Conservation (phyloP, 345 rosid genomes). For the Zanthoxylum bungeanum region DNA sequence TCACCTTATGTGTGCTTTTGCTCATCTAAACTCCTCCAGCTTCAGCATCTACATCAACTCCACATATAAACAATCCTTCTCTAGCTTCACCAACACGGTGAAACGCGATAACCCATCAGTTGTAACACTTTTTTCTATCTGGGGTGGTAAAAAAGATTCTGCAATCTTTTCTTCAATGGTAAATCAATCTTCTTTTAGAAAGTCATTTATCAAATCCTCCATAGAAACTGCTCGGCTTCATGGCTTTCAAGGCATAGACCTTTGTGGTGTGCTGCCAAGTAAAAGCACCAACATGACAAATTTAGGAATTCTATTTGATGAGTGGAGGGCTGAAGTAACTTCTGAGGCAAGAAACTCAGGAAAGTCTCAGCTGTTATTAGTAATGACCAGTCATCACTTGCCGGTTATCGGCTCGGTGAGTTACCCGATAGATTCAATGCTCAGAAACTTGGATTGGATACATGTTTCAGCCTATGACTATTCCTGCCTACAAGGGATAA, state of each 20-base stretch:
- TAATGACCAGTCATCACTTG: slow-evolving; percentile 3
- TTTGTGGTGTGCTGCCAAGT: slow-evolving; percentile 15
- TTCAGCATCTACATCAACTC: slow-evolving; percentile 1
- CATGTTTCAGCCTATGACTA: slow-evolving; percentile 18
- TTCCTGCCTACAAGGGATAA: slow-evolving; percentile 23
- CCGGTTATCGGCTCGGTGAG: neutral
- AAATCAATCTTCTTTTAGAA: slow-evolving; percentile 6
- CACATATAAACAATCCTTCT: slow-evolving; percentile 11
- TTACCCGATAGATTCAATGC: slow-evolving; percentile 20
- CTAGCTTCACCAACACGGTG: slow-evolving; percentile 18
- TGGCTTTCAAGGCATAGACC: slow-evolving; percentile 33
- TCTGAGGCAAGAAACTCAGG: slow-evolving; percentile 15
- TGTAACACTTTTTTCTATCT: slow-evolving; percentile 13
- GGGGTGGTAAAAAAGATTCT: neutral
- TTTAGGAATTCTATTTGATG: slow-evolving; percentile 22
- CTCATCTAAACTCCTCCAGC: slow-evolving; percentile 16
- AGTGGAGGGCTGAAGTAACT: slow-evolving; percentile 25
- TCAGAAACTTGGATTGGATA: slow-evolving; percentile 25
- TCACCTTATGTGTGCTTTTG: slow-evolving; percentile 31
- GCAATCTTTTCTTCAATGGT: slow-evolving; percentile 11
- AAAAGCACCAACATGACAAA: slow-evolving; percentile 11
- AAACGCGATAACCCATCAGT: slow-evolving; percentile 19
- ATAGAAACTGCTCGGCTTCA: slow-evolving; percentile 18
- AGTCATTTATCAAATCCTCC: slow-evolving; percentile 22
- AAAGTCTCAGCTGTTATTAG: slow-evolving; percentile 21